Conservation (phyloP, 2,329 filamentous ascomycete species). For the Shiraia bambusicola region DNA sequence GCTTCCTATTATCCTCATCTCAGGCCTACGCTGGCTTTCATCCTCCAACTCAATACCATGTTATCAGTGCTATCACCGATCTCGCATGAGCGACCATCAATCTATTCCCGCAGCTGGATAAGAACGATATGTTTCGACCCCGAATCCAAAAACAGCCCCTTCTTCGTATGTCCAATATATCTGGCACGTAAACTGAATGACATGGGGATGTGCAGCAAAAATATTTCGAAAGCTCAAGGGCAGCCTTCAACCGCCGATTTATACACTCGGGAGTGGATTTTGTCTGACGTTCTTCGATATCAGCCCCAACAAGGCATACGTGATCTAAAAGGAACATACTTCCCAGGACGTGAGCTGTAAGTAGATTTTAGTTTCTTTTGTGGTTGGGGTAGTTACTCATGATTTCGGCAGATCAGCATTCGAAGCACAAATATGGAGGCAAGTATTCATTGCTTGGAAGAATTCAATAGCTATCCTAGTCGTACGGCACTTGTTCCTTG, state of each 20-base stretch:
- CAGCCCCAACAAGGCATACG: constrained; percentile 11
- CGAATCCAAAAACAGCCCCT: constrained; percentile 11
- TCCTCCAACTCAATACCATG: constrained; percentile 19
- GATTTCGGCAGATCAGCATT: neutral
- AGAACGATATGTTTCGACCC: constrained; percentile 14
- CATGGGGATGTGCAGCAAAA: constrained; percentile 15
- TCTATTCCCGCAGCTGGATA: constrained; percentile 16
- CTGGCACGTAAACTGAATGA: constrained; percentile 21
- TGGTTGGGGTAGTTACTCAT: neutral
- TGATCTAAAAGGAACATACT: constrained; percentile 7
- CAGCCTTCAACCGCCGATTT: constrained; percentile 8
- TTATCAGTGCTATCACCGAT: constrained; percentile 14
- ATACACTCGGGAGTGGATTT: constrained; percentile 20
- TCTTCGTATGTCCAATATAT: constrained; percentile 14
- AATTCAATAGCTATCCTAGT: constrained; percentile 19
- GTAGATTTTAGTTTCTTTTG: neutral
- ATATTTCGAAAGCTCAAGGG: constrained; percentile 6
- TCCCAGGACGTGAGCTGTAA: constrained; percentile 10
- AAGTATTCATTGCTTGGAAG: constrained; percentile 15
- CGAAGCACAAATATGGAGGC: constrained; percentile 6
- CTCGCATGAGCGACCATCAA: constrained; percentile 13
- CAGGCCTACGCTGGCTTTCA: constrained; percentile 12
- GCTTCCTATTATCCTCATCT: constrained; percentile 22
- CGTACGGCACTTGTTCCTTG: constrained; percentile 24
- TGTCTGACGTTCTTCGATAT: constrained; percentile 16